These are phyloP conservation scores for Pythium scleroteichum DNA, from an alignment of 352 stramenopile genomes.

Conservation along the genomic window DNA sequence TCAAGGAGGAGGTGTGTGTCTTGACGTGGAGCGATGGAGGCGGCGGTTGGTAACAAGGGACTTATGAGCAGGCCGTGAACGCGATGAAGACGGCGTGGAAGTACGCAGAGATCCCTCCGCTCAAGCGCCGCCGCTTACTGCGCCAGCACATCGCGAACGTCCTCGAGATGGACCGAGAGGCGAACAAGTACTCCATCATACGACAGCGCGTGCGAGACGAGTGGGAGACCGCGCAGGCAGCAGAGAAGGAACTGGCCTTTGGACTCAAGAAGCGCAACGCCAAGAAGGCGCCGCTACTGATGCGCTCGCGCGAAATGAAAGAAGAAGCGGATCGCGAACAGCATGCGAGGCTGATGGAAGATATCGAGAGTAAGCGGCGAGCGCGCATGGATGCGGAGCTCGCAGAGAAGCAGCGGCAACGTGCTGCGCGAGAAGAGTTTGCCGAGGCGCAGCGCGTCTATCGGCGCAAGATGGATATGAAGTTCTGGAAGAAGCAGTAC, in stretches of 20 bases:
- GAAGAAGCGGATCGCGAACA: slow-evolving; percentile 45
- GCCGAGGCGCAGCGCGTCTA: slow-evolving; percentile 32
- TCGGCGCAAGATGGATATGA: slow-evolving; percentile 54
- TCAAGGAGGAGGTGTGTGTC: slow-evolving; percentile 31
- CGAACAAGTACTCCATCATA: slow-evolving; percentile 52
- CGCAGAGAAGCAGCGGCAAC: slow-evolving; percentile 36
- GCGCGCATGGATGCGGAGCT: slow-evolving; percentile 40
- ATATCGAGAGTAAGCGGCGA: slow-evolving; percentile 50
- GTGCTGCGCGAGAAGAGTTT: slow-evolving; percentile 23
- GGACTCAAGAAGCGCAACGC: slow-evolving; percentile 63
- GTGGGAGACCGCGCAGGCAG: slow-evolving; percentile 38
- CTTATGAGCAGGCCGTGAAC: slow-evolving; percentile 37
- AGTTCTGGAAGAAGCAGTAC: slow-evolving; percentile 76
- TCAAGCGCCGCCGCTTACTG: slow-evolving; percentile 53
- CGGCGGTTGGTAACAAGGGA: neutral
- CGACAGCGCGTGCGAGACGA: slow-evolving; percentile 42
- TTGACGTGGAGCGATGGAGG: neutral
- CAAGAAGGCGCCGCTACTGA: slow-evolving; percentile 49
- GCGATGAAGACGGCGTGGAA: slow-evolving; percentile 44
- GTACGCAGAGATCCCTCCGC: slow-evolving; percentile 58
- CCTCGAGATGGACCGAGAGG: slow-evolving; percentile 60
- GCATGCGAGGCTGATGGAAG: slow-evolving; percentile 28
- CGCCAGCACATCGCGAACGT: slow-evolving; percentile 63
- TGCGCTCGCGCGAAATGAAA: slow-evolving; percentile 55
- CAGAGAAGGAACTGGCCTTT: slow-evolving; percentile 47